These are phyloP conservation scores for Cordyceps javanica DNA, from an alignment of 2,329 filamentous ascomycete species.

Conservation along the genomic window DNA sequence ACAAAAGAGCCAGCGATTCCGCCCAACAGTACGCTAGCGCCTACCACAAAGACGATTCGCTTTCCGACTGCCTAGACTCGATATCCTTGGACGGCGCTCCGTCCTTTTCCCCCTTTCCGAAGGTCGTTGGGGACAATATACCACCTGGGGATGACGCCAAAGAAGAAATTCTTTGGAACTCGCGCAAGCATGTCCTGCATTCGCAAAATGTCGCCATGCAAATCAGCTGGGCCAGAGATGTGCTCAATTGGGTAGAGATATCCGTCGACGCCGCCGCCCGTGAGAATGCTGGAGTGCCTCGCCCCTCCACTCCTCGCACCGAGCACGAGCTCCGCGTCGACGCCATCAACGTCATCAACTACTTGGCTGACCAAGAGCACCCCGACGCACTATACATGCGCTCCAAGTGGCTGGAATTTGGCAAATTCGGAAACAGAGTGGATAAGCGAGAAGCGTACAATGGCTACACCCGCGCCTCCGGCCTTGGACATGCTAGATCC, in stretches of 20 bases:
- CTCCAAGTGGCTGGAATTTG: conserved; percentile 97
- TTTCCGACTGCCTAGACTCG: conserved; percentile 31
- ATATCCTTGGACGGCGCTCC: conserved; percentile 52
- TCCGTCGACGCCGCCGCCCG: conserved; percentile 70
- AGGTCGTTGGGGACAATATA: conserved; percentile 78
- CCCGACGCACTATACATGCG: conserved; percentile 91
- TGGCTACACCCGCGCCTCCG: conserved; percentile 78
- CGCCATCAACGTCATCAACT: conserved; percentile 85
- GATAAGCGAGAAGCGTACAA: conserved; percentile 94
- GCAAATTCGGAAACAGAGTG: conserved; percentile 82
- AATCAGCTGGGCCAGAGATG: conserved; percentile 92
- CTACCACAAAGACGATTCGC: conserved; percentile 32
- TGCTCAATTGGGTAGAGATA: conserved; percentile 81
- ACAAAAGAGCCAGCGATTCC: background rate
- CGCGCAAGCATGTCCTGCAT: conserved; percentile 75
- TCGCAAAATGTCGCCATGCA: conserved; percentile 96
- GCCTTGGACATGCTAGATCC: conserved; percentile 78
- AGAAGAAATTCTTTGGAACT: conserved; percentile 81
- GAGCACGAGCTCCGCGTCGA: conserved; percentile 86
- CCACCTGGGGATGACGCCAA: conserved; percentile 92
- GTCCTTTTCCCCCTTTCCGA: conserved; percentile 87
- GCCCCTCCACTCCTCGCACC: conserved; percentile 73
- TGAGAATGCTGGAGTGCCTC: conserved; percentile 44
- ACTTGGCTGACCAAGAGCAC: conserved; percentile 84
- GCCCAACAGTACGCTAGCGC: conserved; percentile 20